Conservation (phyloP, 306 rosid genomes). For the Fagus crenata region DNA sequence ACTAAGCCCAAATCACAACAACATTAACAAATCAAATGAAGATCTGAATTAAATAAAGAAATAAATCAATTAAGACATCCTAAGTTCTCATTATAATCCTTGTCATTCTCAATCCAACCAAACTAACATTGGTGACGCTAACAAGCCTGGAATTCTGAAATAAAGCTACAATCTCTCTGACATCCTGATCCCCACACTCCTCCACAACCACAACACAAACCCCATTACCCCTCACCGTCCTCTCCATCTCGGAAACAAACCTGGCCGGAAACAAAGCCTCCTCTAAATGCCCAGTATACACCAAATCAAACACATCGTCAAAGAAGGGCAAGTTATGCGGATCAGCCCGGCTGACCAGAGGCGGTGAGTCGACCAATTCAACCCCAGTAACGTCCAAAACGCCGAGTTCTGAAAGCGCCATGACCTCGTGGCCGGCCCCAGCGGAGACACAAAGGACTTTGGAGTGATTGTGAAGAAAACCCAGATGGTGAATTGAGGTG, state of each 20-base stretch:
- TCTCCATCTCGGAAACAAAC: constrained; percentile 76
- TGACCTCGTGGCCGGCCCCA: constrained; percentile 90
- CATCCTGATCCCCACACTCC: constrained; percentile 55
- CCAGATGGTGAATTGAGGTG: constrained; percentile 40
- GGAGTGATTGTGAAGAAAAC: constrained; percentile 60
- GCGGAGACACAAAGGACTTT: constrained; percentile 74
- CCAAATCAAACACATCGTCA: constrained; percentile 63
- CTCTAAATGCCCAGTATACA: constrained; percentile 55
- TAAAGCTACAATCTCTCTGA: constrained; percentile 47
- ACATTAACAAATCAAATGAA: not conserved
- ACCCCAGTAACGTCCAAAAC: constrained; percentile 71
- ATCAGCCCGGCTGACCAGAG: constrained; percentile 76
- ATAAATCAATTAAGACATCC: constrained; percentile 26
- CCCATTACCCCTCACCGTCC: constrained; percentile 62
- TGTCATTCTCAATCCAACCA: constrained; percentile 66
- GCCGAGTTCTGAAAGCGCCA: constrained; percentile 53
- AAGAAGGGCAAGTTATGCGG: constrained; percentile 79
- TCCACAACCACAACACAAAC: constrained; percentile 53
- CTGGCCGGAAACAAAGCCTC: constrained; percentile 72
- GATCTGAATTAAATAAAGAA: not conserved
- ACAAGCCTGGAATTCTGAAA: constrained; percentile 60
- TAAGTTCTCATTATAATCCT: constrained; percentile 62
- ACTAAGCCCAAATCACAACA: not conserved
- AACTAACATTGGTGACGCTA: constrained; percentile 49
- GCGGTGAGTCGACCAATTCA: constrained; percentile 71